Base-by-base conservation (phyloP, 495 filamentous ascomycete genomes). In the Podospora didyma region DNA sequence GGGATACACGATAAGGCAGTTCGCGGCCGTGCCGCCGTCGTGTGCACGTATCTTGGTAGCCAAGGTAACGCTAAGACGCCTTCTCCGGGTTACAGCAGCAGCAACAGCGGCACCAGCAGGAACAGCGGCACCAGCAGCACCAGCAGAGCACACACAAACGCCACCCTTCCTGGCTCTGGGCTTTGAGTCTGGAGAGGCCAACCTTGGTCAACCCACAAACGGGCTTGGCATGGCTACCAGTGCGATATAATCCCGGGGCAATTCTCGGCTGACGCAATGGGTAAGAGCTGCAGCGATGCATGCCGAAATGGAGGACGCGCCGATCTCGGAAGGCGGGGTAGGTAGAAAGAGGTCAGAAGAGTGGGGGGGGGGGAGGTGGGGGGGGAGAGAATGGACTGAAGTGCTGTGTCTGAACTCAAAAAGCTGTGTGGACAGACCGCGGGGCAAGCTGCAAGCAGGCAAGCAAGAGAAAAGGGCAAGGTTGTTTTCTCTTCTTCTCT, bases 241-340 rank as follows among this genome's bases (percentile, higher is more conserved):
- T 9, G 26, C 26, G 26, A 31, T 41, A 9, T 41, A n/a, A 41
- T 3, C 16, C 41, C 46, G 22, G 46, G 17, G 11, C 6, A 11
- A 12, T 31, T 9, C 26, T 31, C 26, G 26, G 26, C 26, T 31
- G 26, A 31, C 26, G 26, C 26, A 31, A 31, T 31, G 9, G 26
- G 9, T 31, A 31, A n/a, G n/a, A n/a, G n/a, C n/a, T n/a, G n/a
- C n/a, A 9, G 9, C 26, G 26, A 31, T 31, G 26, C 26, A 9
- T 31, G 4, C 26, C 26, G 26, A 31, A 31, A 31, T n/a, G 26
- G 26, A 3, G 26, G 26, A 31, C n/a, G 26, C 26, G 62, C 65
- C 67, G 67, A 69, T 60, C 51, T 68, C 67, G 65, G 67, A 69
- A 63, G 62, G 67, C 58, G 65, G 67, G 67, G 64, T 62, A 49